Evolutionary conservation across 192 early-diverging fungal genomes (phyloP).

Genomic region (Chytriomyces sp.): DNA sequence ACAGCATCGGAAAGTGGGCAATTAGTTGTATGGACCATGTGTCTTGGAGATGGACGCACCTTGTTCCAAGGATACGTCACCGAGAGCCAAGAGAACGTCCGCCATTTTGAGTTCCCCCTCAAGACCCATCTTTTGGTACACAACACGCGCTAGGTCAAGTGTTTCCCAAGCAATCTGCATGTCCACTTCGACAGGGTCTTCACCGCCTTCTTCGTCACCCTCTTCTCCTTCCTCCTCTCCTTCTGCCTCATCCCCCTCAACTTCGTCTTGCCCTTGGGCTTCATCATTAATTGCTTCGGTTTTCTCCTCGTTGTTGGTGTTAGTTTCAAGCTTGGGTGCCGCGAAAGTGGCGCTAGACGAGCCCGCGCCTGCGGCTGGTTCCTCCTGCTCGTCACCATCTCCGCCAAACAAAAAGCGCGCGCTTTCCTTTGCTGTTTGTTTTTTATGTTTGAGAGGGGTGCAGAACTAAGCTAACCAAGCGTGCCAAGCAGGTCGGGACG

Average conservation of each 20-base stretch:
- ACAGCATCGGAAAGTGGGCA: not conserved
- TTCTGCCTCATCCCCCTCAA: slow-evolving; percentile 46
- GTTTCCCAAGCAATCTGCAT: slow-evolving; percentile 82
- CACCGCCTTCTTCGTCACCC: slow-evolving; percentile 48
- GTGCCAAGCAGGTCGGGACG: no score
- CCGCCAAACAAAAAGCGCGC: slow-evolving; percentile 31
- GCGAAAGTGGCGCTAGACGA: not conserved
- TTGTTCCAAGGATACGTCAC: slow-evolving; percentile 86
- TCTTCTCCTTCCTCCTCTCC: slow-evolving; percentile 36
- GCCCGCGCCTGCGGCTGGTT: no score
- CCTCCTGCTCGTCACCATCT: slow-evolving; percentile 12
- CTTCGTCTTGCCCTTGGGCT: not conserved
- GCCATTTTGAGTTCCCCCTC: slow-evolving; percentile 51
- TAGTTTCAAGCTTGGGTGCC: not conserved
- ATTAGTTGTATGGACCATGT: not conserved
- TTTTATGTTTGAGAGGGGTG: no score
- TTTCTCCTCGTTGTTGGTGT: not conserved
- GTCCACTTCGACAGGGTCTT: slow-evolving; percentile 33
- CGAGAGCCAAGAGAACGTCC: slow-evolving; percentile 73
- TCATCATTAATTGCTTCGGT: not conserved
- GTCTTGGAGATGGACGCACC: slow-evolving; percentile 44
- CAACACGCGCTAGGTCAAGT: slow-evolving; percentile 80
- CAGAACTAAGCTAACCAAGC: no score
- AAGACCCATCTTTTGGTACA: slow-evolving; percentile 59
- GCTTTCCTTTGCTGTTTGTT: slow-evolving; percentile 18